phyloP scores from a whole-genome alignment of 1,284 basidiomycete genomes.

The Volvariella surrecta region DNA sequence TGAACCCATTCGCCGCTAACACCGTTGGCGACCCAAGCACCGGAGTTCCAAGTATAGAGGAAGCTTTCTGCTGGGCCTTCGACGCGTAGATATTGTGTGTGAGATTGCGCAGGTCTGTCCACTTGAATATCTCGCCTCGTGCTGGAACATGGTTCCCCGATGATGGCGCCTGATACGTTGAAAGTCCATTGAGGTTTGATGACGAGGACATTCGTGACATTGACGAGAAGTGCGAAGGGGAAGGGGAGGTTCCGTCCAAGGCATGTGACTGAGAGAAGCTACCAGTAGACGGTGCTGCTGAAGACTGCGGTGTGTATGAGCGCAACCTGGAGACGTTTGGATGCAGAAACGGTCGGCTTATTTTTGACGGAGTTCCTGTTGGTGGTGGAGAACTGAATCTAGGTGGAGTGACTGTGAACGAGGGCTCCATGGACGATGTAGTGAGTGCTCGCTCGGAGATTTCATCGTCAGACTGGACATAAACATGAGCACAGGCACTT shows the following conservation, averaged over 20 bases:
- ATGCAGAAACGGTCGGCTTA: constrained; percentile 52
- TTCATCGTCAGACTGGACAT: constrained; percentile 25
- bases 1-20: constrained; percentile 78
- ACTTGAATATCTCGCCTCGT: constrained; percentile 62
- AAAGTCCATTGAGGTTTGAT: constrained; percentile 36
- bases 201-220: constrained; percentile 62
- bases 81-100: constrained; percentile 43
- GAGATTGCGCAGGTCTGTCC: constrained; percentile 66
- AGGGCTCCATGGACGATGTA: constrained; percentile 23
- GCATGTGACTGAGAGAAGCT: constrained; percentile 37
- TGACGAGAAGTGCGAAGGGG: constrained; percentile 62
- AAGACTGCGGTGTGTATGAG: constrained; percentile 49
- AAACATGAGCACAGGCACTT: background rate
- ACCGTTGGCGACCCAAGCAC: constrained; percentile 66
- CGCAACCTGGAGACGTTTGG: constrained; percentile 80
- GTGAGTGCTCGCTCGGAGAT: constrained; percentile 36
- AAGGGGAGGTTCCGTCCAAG: constrained; percentile 37
- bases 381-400: constrained; percentile 13
- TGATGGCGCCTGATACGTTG: constrained; percentile 3
- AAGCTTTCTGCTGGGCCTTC: constrained; percentile 48
- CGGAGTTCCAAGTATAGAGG: constrained; percentile 50
- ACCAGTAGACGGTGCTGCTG: constrained; percentile 39
- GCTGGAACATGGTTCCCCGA: constrained; percentile 15
- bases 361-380: constrained; percentile 21
- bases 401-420: constrained; percentile 19